phyloP scores from a whole-genome alignment of 2,329 filamentous ascomycete genomes.

The Ambrosiella beaveri region DNA sequence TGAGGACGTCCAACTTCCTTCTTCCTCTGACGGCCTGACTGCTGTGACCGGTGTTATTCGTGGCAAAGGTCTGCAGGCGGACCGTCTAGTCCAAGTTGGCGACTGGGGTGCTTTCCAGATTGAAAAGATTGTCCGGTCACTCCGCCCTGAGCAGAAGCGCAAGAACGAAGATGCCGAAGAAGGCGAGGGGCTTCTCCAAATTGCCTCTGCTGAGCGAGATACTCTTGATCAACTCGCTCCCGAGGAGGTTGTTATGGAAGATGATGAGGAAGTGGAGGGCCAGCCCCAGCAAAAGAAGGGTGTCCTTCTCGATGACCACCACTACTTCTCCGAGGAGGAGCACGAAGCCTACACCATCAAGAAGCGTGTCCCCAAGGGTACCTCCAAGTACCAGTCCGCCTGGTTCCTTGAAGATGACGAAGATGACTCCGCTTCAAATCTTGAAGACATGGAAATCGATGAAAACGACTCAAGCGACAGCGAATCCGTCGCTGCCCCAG shows the following conservation, averaged over 20 bases:
- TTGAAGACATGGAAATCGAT: conserved; percentile 38
- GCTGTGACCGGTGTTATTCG: conserved; percentile 71
- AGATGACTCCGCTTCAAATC: conserved; percentile 68
- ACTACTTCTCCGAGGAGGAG: conserved; percentile 91
- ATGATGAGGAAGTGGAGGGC: conserved; percentile 34
- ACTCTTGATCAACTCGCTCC: conserved; percentile 70
- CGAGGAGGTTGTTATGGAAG: conserved; percentile 61
- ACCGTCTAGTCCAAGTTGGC: conserved; percentile 76
- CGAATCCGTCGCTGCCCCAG: conserved; percentile 46
- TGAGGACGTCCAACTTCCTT: conserved; percentile 60
- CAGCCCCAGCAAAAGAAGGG: conserved; percentile 48
- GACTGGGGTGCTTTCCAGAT: conserved; percentile 93
- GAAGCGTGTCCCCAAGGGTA: conserved; percentile 72
- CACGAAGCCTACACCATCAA: conserved; percentile 41
- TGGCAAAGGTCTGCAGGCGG: conserved; percentile 73
- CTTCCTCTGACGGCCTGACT: conserved; percentile 42
- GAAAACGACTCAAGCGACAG: conserved; percentile 38
- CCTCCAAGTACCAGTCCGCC: conserved; percentile 82
- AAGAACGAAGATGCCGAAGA: conserved; percentile 43
- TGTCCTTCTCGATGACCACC: conserved; percentile 86
- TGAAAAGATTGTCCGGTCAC: conserved; percentile 68
- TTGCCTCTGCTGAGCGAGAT: conserved; percentile 64
- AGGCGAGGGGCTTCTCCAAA: conserved; percentile 44
- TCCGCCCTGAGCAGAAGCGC: conserved; percentile 41
- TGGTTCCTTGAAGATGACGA: conserved; percentile 76